Base-by-base conservation (phyloP, 1,284 basidiomycete species). In the Rhodotorula sp. region DNA sequence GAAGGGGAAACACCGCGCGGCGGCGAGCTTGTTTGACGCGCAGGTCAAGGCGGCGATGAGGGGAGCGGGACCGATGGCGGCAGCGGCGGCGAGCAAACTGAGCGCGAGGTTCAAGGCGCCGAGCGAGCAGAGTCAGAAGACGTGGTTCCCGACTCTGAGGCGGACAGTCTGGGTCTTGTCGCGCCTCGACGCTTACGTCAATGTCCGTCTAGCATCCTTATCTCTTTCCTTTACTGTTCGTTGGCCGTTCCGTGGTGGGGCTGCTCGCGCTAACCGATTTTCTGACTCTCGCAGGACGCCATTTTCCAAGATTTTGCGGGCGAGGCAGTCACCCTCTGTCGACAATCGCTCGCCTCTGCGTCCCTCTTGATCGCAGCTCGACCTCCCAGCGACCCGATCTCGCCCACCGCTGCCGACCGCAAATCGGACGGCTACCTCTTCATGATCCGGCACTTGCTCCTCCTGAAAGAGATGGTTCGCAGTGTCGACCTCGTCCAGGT, bases 271-370 rank as follows among this genome's bases (percentile, higher is more conserved):
- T n/a, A 1, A 15, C 58, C 63, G 16, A 0, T 51, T 43, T 26
- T n/a, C 10, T 20, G 8, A 3, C 47, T 5, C n/a, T 26, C 31
- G 49, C 76, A 95, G 92, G 88, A 90, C 23, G 89, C 88, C 3
- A 94, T 97, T 71, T 97, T 96, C 75, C 90, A 92, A 78, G 94
- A 97, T 79, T 90, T 97, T 59, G 92, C 94, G 0, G 91, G 93
- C 80, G 93, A 97, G 82, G 91, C 93, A 0, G 86, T 96, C 48
- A 85, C 86, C 21, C 84, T 93, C 5, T 95, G 93, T 80, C 87
- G 90, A 54, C 85, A 88, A 71, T 93, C 92, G 0, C 85, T 97
- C 12, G 83, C 90, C 29, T 81, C 86, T 7, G 92, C 91, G 0
- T 85, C 91, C 0, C 86, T 89, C 29, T 83, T 86, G 56, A 84